Evolutionary conservation across 257 asterid genomes (phyloP), one percentile per base, ranked within the genome.

Genomic region (Prunella vulgaris): DNA sequence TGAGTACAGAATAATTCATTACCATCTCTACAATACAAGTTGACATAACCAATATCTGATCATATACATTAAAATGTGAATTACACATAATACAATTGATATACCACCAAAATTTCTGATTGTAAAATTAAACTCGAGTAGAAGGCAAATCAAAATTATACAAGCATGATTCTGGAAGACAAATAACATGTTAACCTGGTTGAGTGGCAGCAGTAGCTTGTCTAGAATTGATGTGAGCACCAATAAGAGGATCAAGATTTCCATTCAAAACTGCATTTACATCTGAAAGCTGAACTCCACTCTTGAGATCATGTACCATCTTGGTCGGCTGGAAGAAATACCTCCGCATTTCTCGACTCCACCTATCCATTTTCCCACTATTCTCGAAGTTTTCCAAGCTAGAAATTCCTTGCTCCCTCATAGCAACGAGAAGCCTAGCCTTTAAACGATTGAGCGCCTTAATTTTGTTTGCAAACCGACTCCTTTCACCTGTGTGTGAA

Each of bases 391-490:
- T 63, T 46, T 80, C 72, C 14, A 82, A 70, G 17, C 64, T 65
- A 4, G 82, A 68, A 22, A 81, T 37, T 59, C 87, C 77, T 58
- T 83, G 87, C 38, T 79, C 85, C 72, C 64, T 76, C 86, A 81
- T 13, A 15, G 83, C 44, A 2, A 78, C 59, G 46, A 88, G 87
- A 49, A 91, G 92, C 49, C 82, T 91, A 40, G 96, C 92, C 79
- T 88, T 91, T 52, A 91, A 74, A 18, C 95, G 93, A 74, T 91
- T 85, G 7, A 91, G 79, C 28, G 96, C 95, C 80, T 87, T 90
- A 10, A 85, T 78, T 83, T 87, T 87, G 81, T 91, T 91, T 2
- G 95, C 95, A 73, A 91, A 85, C 10, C 66, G 76, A 71, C 86
- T 88, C 81, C 95, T 84, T 81, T 88, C 97, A 68, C 96, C 96